Conservation (phyloP, 148 eudicot genomes). For the Nyssa sinensis region DNA sequence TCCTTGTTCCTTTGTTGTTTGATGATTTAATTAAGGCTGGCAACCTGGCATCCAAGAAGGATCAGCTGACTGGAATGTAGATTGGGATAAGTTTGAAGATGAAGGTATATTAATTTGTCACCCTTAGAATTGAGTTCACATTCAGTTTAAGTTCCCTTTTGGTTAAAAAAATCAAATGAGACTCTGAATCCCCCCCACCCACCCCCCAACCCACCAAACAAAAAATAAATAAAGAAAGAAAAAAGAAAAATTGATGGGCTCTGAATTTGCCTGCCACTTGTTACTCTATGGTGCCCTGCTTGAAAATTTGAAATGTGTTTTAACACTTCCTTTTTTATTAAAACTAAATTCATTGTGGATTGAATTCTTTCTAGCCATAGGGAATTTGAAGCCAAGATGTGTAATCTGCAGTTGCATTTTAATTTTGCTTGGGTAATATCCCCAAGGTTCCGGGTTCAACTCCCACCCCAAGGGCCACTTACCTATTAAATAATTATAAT, state of each 20-base stretch:
- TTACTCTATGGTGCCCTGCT: not conserved
- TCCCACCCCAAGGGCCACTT: too few relatives aligned
- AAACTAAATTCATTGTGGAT: not conserved
- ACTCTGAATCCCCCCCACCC: too few relatives aligned
- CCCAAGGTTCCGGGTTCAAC: too few relatives aligned
- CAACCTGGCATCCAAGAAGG: constrained; percentile 87
- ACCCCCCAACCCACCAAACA: too few relatives aligned
- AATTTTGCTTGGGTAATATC: too few relatives aligned
- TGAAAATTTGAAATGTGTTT: not conserved
- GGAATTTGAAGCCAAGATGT: not conserved
- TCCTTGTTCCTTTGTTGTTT: constrained; percentile 4
- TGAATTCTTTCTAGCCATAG: not conserved
- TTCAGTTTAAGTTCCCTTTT: not conserved
- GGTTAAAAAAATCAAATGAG: not conserved
- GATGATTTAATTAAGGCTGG: constrained; percentile 64
- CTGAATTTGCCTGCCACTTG: not conserved
- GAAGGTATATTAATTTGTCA: constrained; percentile 52
- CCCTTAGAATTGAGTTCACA: not conserved
- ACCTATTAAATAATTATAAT: too few relatives aligned
- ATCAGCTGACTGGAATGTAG: constrained; percentile 96
- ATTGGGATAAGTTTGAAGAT: constrained; percentile 96
- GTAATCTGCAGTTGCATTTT: too few relatives aligned
- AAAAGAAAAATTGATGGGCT: not conserved
- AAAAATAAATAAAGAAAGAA: too few relatives aligned
- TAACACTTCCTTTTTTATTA: not conserved